Base-by-base conservation (phyloP, 139 green algal species). In the Chlorella sorokiniana region DNA sequence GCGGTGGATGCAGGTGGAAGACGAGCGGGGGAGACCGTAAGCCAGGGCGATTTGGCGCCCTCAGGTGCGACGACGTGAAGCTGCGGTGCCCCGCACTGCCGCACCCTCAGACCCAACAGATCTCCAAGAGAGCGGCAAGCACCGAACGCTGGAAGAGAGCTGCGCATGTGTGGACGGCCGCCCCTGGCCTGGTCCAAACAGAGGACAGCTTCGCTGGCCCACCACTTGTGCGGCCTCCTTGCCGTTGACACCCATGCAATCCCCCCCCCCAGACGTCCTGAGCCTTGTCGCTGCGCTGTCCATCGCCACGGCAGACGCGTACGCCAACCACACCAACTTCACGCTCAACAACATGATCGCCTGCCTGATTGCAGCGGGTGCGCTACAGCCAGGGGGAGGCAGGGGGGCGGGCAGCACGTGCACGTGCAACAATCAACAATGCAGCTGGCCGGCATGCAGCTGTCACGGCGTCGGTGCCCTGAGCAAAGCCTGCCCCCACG, bases 261-360 rank as follows among this genome's bases (percentile, higher is more conserved):
- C 71, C 83, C 10, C 9, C 70, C 11, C 20, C 86, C 63, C 88
- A 25, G 86, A 92, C 63, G 2, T 88, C 18, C 27, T 88, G 38
- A 42, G 35, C 0, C 42, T 72, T 2, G 82, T 67, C 6, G 20
- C 90, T 1, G 92, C 71, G 0, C 70, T 97, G 31, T 83, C 69
- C 8, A 62, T 91, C 3, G 85, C 92, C 27, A 88, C 79, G 1
- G 44, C 78, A 42, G 87, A 95, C 45, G 42, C 92, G 5, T 33
- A 79, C 4, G 84, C 76, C n/a, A 79, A 89, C 76, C 91, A 95
- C 85, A 77, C 52, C 51, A 94, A 91, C 86, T 95, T 92, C 82
- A 96, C 91, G 1, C 81, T 97, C 18, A 96, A 95, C 88, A 98
- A 98, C 88, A 67, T 63, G 9, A 79, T 86, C 68, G 85, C 90